Conservation (phyloP, 108 stramenopile genomes). For the Pseudonitzschia multiseries region DNA sequence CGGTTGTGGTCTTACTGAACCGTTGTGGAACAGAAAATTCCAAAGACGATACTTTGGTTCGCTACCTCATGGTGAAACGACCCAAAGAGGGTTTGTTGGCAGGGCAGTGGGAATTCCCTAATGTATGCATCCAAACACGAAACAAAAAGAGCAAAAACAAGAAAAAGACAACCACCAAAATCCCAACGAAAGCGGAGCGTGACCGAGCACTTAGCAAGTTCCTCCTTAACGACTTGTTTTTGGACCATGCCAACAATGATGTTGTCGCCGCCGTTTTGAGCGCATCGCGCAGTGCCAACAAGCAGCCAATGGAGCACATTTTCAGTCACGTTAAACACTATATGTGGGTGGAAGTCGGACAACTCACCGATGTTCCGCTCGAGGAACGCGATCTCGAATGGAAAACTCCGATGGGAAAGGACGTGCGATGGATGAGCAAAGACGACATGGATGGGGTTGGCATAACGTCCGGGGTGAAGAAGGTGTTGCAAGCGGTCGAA, state of each 20-base stretch:
- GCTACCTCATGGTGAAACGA: constrained; percentile 78
- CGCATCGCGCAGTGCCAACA: not conserved
- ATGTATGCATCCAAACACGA: constrained; percentile 50
- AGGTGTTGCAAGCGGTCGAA: constrained; percentile 55
- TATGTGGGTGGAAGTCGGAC: constrained; percentile 63
- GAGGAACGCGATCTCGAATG: constrained; percentile 26
- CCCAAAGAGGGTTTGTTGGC: constrained; percentile 70
- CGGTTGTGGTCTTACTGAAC: constrained; percentile 56
- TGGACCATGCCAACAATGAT: constrained; percentile 1
- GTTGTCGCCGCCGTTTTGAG: not conserved
- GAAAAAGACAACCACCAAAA: constrained; percentile 6
- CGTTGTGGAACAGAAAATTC: not conserved
- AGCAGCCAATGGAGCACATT: constrained; percentile 65
- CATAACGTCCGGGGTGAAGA: constrained; percentile 81
- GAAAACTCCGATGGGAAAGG: constrained; percentile 46
- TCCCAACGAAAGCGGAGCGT: constrained; percentile 5
- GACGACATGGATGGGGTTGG: constrained; percentile 70
- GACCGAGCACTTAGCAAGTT: constrained; percentile 29
- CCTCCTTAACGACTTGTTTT: constrained; percentile 28
- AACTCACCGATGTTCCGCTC: constrained; percentile 13
- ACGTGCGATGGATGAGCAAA: constrained; percentile 76
- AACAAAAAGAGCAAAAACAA: constrained; percentile 28
- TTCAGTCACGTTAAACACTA: constrained; percentile 81
- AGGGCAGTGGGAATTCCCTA: constrained; percentile 89
- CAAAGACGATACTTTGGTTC: constrained; percentile 17